A percentile compares a stretch with the other conserved stretches of the same genome.
Conservation (phyloP, 768 basidiomycete species). For the Gloeopeniophorella convolvens region DNA sequence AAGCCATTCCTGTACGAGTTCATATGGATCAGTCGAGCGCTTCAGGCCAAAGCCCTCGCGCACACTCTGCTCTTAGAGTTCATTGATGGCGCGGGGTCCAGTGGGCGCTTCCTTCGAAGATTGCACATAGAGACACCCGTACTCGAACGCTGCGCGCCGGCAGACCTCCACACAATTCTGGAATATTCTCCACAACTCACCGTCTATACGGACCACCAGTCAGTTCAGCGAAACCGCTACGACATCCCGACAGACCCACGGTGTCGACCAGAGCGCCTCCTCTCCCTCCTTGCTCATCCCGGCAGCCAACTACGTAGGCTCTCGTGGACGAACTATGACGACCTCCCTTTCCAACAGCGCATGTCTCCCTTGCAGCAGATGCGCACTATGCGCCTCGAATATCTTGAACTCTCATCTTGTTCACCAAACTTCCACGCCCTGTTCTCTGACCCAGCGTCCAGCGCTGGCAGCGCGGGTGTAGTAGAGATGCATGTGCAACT, state of each 20-base stretch:
- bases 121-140: constrained; percentile 66
- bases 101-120: constrained; percentile 50
- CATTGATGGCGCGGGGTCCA: constrained; percentile 28
- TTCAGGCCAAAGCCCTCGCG: constrained; percentile 43
- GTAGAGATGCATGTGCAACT: constrained; percentile 36
- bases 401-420: constrained; percentile 60
- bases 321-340: constrained; percentile 70
- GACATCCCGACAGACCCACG: constrained; percentile 39
- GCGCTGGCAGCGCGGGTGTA: constrained; percentile 1
- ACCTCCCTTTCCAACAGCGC: constrained; percentile 48
- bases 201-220: constrained; percentile 58
- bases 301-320: constrained; percentile 48
- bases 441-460: constrained; percentile 17
- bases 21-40: constrained; percentile 58
- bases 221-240: constrained; percentile 50
- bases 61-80: constrained; percentile 38
- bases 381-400: constrained; percentile 51
- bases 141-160: constrained; percentile 58
- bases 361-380: constrained; percentile 48
- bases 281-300: constrained; percentile 51
- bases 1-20: constrained; percentile 59
- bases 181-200: constrained; percentile 54
- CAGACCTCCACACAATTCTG: constrained; percentile 61
- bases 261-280: constrained; percentile 50
- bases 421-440: constrained; percentile 39